Evolutionary conservation across 2,329 filamentous ascomycete genomes (phyloP).

Genomic region (Claviceps humidiphila): DNA sequence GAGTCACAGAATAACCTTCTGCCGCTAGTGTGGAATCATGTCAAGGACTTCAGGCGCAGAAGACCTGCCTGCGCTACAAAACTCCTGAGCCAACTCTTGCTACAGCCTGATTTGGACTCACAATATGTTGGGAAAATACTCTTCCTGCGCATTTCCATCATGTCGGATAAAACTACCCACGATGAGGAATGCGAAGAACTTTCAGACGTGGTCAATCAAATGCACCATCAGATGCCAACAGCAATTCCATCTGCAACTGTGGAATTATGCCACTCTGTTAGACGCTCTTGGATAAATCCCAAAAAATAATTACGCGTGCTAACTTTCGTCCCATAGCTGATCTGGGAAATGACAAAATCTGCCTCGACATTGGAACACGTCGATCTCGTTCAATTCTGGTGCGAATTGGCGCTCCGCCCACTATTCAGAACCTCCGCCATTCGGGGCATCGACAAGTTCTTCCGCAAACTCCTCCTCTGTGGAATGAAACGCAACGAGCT

Average conservation of each 20-base stretch:
- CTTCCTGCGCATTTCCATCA: slow-evolving; percentile 55
- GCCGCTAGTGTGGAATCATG: slow-evolving; percentile 51
- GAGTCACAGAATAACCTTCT: slow-evolving; percentile 51
- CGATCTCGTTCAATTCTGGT: slow-evolving; percentile 54
- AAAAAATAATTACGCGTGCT: background rate
- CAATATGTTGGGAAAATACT: slow-evolving; percentile 57
- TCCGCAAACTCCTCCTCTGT: slow-evolving; percentile 61
- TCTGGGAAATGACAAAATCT: slow-evolving; percentile 69
- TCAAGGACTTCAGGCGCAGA: slow-evolving; percentile 48
- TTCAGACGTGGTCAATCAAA: slow-evolving; percentile 13
- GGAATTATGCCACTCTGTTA: slow-evolving; percentile 53
- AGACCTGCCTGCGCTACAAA: slow-evolving; percentile 33
- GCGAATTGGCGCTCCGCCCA: slow-evolving; percentile 50
- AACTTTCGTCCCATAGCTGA: slow-evolving; percentile 35
- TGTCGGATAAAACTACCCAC: slow-evolving; percentile 31
- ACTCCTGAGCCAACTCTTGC: slow-evolving; percentile 51
- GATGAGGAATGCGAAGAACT: slow-evolving; percentile 11
- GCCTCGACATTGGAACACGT: slow-evolving; percentile 39
- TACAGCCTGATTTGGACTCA: slow-evolving; percentile 37
- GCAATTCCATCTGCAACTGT: slow-evolving; percentile 47
- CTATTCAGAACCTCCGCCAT: slow-evolving; percentile 54
- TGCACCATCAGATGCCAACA: slow-evolving; percentile 31
- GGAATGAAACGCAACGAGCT: slow-evolving; percentile 36
- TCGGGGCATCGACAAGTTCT: slow-evolving; percentile 52
- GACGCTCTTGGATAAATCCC: slow-evolving; percentile 11